phyloP scores from a whole-genome alignment of 169 alveolate genomes.

The Cryptosporidium meleagridis region DNA sequence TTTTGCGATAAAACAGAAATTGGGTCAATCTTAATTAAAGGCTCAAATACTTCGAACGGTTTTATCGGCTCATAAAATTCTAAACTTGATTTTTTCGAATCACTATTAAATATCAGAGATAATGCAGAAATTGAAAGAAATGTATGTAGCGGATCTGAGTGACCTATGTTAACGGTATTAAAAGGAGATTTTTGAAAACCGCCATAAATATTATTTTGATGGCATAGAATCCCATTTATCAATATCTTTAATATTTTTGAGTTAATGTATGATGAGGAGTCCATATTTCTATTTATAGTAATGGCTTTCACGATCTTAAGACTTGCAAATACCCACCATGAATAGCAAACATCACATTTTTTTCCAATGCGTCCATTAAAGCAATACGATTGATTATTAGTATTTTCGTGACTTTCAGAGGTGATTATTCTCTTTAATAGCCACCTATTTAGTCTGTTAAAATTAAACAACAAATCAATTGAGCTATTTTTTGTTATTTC shows the following conservation, averaged over 20 bases:
- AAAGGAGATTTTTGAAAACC: conserved; percentile 64
- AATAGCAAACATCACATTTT: conserved; percentile 78
- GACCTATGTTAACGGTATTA: conserved; percentile 43
- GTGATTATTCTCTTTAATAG: conserved; percentile 72
- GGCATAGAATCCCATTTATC: conserved; percentile 29
- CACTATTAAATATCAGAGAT: conserved; percentile 17
- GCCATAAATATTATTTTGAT: conserved; percentile 49
- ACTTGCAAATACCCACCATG: conserved; percentile 80
- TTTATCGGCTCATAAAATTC: background rate
- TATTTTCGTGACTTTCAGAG: conserved; percentile 62
- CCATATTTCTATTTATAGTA: background rate
- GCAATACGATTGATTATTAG: conserved; percentile 49
- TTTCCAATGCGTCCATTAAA: conserved; percentile 80
- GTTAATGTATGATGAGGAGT: background rate
- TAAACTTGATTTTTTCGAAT: background rate
- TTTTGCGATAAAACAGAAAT: conserved; percentile 6
- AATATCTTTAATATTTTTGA: background rate
- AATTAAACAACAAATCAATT: background rate
- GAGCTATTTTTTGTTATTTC: background rate
- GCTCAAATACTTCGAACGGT: background rate
- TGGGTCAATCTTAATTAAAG: conserved; percentile 38
- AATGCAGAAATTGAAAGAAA: conserved; percentile 80
- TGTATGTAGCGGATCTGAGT: conserved; percentile 80
- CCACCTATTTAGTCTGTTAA: conserved; percentile 35
- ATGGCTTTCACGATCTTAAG: conserved; percentile 64